Conservation (phyloP, 2,329 filamentous ascomycete genomes). For the Penicillium sp. region DNA sequence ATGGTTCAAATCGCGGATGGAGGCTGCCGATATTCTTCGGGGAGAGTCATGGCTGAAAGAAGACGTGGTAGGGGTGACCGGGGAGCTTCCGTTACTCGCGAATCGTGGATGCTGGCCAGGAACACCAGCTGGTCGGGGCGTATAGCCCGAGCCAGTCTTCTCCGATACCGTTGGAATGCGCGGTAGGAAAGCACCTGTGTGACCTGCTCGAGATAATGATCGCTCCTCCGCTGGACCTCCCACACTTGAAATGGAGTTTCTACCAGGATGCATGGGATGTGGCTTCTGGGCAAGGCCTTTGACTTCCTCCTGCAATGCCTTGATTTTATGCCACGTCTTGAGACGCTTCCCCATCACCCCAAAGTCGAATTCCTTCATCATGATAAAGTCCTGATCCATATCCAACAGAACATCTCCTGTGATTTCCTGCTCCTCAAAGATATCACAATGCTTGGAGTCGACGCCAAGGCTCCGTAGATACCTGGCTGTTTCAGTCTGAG, state of each 20-base stretch:
- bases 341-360: slow-evolving; percentile 82
- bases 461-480: slow-evolving; percentile 81
- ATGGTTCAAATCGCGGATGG: slow-evolving; percentile 74
- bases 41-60: slow-evolving; percentile 40
- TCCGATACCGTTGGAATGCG: slow-evolving; percentile 41
- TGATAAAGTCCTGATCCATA: slow-evolving; percentile 92
- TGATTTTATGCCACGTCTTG: slow-evolving; percentile 96
- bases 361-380: slow-evolving; percentile 91
- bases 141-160: slow-evolving; percentile 25
- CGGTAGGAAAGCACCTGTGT: slow-evolving; percentile 38
- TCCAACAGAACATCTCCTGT: slow-evolving; percentile 85
- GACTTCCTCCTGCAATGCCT: slow-evolving; percentile 81
- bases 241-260: slow-evolving; percentile 37
- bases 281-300: slow-evolving; percentile 50
- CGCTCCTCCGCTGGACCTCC: slow-evolving; percentile 45
- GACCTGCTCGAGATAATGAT: slow-evolving; percentile 37
- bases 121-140: slow-evolving; percentile 21
- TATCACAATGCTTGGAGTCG: slow-evolving; percentile 83
- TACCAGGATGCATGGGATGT: slow-evolving; percentile 22
- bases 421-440: slow-evolving; percentile 94
- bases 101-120: slow-evolving; percentile 30
- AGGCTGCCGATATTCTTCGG: slow-evolving; percentile 67
- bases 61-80: slow-evolving; percentile 42
- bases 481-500: slow-evolving; percentile 74
- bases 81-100: slow-evolving; percentile 38